A percentile compares a stretch with the other conserved stretches of the same genome.
These are phyloP conservation scores for Eucalyptus virginea DNA, from an alignment of 345 rosid species.

Conservation along the genomic window DNA sequence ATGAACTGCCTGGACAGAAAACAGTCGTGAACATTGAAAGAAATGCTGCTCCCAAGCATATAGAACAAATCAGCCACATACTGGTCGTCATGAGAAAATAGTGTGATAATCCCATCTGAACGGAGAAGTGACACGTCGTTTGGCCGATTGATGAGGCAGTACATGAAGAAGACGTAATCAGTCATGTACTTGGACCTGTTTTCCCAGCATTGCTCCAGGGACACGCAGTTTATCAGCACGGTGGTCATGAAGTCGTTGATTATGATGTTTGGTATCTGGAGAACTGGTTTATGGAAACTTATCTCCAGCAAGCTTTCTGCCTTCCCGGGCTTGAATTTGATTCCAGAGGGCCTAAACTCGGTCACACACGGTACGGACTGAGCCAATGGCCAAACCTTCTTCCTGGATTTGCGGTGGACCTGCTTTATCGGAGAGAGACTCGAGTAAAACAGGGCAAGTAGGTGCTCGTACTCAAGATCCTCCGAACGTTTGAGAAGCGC, in stretches of 20 bases:
- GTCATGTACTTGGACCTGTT: not conserved
- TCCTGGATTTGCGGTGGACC: rapidly evolving
- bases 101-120: not conserved
- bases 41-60: not conserved
- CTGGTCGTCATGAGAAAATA: not conserved
- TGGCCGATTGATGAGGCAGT: not conserved
- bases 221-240: not conserved
- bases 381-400: not conserved
- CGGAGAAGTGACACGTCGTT: not conserved
- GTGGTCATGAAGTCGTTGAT: not conserved
- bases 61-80: not conserved
- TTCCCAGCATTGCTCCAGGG: not conserved
- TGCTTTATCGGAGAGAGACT: not conserved
- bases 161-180: not conserved
- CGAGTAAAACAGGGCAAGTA: too few relatives aligned
- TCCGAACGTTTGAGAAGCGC: too few relatives aligned
- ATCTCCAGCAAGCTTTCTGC: not conserved
- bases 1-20: not conserved
- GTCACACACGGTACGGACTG: not conserved
- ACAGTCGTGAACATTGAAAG: not conserved
- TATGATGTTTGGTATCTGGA: not conserved
- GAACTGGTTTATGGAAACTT: not conserved
- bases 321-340: not conserved
- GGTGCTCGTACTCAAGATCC: too few relatives aligned
- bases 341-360: not conserved